phyloP scores from a whole-genome alignment of 2,329 filamentous ascomycete genomes.

The Alternaria tenuissima region DNA sequence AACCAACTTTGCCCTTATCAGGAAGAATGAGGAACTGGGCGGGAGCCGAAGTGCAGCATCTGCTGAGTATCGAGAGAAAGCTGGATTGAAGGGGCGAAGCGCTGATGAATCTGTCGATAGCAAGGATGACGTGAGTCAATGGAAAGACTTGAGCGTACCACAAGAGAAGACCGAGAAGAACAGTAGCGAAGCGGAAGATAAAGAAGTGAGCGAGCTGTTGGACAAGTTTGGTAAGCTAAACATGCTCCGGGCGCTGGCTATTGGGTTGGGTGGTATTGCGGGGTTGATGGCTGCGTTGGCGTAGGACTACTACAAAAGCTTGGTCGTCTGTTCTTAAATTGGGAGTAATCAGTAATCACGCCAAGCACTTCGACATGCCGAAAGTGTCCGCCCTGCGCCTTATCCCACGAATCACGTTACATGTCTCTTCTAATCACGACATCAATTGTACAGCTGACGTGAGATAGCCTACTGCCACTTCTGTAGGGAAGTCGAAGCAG shows the following conservation, averaged over 20 bases:
- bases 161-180: slow-evolving; percentile 25
- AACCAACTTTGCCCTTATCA: slow-evolving; percentile 28
- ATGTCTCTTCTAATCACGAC: background rate
- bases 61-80: slow-evolving; percentile 4
- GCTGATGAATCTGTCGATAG: slow-evolving; percentile 33
- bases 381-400: background rate
- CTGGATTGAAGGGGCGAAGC: slow-evolving; percentile 9
- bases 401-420: background rate
- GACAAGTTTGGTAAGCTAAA: slow-evolving; percentile 34
- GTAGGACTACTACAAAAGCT: background rate
- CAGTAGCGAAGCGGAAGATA: slow-evolving; percentile 24
- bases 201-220: slow-evolving; percentile 29
- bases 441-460: slow-evolving; percentile 1
- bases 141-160: slow-evolving; percentile 37
- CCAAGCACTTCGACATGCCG: background rate
- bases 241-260: slow-evolving; percentile 30
- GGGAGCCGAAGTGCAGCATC: slow-evolving; percentile 21
- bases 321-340: background rate
- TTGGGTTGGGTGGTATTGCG: slow-evolving; percentile 35
- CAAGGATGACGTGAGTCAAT: slow-evolving; percentile 37
- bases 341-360: background rate
- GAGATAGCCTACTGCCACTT: background rate
- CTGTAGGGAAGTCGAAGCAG: background rate
- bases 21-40: slow-evolving; percentile 32
- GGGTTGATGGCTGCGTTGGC: slow-evolving; percentile 32